phyloP scores from a whole-genome alignment of 257 asterid species.

The Solanum paucissectum region DNA sequence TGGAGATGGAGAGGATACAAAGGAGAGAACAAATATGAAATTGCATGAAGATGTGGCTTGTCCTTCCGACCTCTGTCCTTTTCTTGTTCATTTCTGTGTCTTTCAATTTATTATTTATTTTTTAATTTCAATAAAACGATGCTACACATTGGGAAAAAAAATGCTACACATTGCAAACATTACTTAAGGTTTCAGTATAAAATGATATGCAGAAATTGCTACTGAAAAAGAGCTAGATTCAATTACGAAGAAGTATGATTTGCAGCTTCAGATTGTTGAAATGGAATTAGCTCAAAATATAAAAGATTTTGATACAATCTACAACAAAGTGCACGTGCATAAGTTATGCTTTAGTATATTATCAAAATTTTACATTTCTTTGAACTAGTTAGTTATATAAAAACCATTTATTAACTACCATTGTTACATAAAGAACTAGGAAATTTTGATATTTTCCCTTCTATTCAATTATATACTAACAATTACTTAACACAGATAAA shows the following conservation, averaged over 20 bases:
- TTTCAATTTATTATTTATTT: not conserved
- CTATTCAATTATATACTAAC: not conserved
- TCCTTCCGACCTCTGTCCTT: not conserved
- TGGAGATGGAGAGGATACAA: constrained; percentile 28
- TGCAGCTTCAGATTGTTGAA: constrained; percentile 12
- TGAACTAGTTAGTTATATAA: not conserved
- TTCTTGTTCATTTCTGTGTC: not conserved
- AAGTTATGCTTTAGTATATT: not conserved
- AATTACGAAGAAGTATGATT: constrained; percentile 15
- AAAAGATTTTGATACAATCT: constrained; percentile 1
- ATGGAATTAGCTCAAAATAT: not conserved
- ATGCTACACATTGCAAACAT: not conserved
- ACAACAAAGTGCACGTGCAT: not conserved
- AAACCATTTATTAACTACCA: not conserved
- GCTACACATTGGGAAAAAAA: not conserved
- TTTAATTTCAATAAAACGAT: not conserved
- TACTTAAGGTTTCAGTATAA: not conserved
- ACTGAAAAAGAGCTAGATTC: constrained; percentile 27
- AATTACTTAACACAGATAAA: not conserved
- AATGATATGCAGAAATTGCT: constrained; percentile 24
- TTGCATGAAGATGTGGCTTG: constrained; percentile 38
- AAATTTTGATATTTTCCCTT: not conserved
- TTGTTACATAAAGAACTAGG: not conserved
- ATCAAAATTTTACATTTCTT: not conserved
- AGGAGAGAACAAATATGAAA: constrained; percentile 16